Evolutionary conservation across 306 rosid species (phyloP).

Genomic region (Prunus padus): DNA sequence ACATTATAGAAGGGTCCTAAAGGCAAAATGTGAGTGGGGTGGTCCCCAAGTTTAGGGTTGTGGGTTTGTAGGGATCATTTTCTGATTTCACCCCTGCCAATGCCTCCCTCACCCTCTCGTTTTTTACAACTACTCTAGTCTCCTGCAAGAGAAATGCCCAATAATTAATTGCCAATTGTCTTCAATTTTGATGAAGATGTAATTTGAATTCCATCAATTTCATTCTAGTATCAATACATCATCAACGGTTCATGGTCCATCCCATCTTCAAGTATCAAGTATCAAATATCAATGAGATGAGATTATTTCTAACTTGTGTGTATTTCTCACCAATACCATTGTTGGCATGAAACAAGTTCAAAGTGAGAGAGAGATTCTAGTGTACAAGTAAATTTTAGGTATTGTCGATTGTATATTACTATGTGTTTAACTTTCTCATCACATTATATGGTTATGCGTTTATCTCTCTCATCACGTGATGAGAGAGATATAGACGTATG

Average conservation of each 20-base stretch:
- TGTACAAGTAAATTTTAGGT: too few species aligned
- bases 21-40: conserved; percentile 1
- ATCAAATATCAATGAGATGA: not conserved
- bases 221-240: not conserved
- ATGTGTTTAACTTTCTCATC: too few species aligned
- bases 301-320: not conserved
- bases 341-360: not conserved
- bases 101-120: not conserved
- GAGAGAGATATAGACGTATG: too few species aligned
- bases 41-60: conserved; percentile 21
- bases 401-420: too few species aligned
- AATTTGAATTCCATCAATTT: not conserved
- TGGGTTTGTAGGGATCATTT: conserved; percentile 33
- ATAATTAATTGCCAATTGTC: not conserved
- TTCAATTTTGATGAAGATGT: not conserved
- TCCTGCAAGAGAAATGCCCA: not conserved
- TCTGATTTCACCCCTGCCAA: conserved; percentile 24
- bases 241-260: not conserved
- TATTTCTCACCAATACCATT: not conserved
- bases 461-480: too few species aligned
- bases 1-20: not conserved
- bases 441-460: too few species aligned
- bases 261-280: not conserved
- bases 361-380: too few species aligned
- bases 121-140: not conserved